A percentile compares a stretch with the other conserved stretches of the same genome.
phyloP scores from a whole-genome alignment of 805 yeast genomes.

The Priceomyces medius region DNA sequence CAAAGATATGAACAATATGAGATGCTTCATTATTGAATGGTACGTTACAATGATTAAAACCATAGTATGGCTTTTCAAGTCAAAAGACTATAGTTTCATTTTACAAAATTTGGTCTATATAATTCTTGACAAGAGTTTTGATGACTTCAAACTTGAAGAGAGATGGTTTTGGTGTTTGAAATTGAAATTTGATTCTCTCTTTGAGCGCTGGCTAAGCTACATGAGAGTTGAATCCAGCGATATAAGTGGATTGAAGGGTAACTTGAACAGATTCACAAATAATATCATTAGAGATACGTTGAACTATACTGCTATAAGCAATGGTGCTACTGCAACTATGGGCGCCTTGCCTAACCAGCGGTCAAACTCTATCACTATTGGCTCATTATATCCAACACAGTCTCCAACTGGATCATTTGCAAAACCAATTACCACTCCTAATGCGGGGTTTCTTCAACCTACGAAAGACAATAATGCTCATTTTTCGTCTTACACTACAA shows the following conservation, averaged over 20 bases:
- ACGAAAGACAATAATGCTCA: conserved; percentile 1
- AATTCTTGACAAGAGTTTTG: conserved; percentile 9
- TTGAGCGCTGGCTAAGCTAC: conserved; percentile 25
- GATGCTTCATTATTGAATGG: conserved; percentile 42
- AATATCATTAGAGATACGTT: conserved; percentile 9
- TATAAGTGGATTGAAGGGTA: conserved; percentile 10
- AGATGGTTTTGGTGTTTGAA: conserved; percentile 27
- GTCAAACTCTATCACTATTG: conserved; percentile 22
- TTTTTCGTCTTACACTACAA: conserved; percentile 4
- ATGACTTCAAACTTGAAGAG: conserved; percentile 23
- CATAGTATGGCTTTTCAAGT: conserved; percentile 24
- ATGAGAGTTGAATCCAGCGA: conserved; percentile 7
- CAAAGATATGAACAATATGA: conserved; percentile 23
- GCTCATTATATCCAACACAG: conserved; percentile 12
- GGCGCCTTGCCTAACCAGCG: conserved; percentile 8
- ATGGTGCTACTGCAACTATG: not conserved
- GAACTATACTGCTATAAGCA: conserved; percentile 1
- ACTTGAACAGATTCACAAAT: conserved; percentile 14
- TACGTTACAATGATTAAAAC: conserved; percentile 45
- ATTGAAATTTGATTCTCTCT: conserved; percentile 19
- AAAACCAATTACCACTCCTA: conserved; percentile 1
- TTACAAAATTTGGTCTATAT: conserved; percentile 28
- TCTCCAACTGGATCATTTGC: conserved; percentile 2
- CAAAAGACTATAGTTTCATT: conserved; percentile 21
- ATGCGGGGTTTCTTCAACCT: not conserved